Conservation (phyloP, 495 filamentous ascomycete species). For the Aspergillus sclerotioniger region DNA sequence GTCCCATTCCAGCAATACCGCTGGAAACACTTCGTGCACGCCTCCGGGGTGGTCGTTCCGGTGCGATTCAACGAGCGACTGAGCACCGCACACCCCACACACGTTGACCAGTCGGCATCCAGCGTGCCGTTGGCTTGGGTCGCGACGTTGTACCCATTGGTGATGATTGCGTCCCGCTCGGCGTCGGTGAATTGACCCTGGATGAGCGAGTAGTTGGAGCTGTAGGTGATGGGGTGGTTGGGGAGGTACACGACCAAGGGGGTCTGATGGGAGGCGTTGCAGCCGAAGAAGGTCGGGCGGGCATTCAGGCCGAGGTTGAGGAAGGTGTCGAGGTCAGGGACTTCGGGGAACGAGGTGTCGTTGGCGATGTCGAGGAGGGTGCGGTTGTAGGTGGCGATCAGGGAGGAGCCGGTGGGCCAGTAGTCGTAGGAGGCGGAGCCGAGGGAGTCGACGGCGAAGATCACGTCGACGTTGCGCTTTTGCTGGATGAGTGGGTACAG, state of each 20-base stretch:
- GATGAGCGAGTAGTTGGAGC: conserved; percentile 63
- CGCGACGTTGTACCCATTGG: conserved; percentile 72
- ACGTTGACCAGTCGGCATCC: conserved; percentile 65
- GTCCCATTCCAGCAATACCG: conserved; percentile 83
- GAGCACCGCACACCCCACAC: conserved; percentile 41
- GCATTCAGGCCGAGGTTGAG: conserved; percentile 74
- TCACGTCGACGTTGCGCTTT: conserved; percentile 67
- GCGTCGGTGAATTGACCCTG: conserved; percentile 51
- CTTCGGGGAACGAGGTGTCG: conserved; percentile 69
- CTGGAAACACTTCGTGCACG: conserved; percentile 66
- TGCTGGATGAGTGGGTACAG: conserved; percentile 75
- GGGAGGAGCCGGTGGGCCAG: conserved; percentile 75
- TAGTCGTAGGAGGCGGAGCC: conserved; percentile 58
- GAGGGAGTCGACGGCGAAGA: conserved; percentile 78
- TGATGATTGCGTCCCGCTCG: conserved; percentile 66
- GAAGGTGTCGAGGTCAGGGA: conserved; percentile 76
- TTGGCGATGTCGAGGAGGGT: conserved; percentile 56
- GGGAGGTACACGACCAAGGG: conserved; percentile 79
- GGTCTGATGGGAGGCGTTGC: conserved; percentile 56
- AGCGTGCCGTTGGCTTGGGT: conserved; percentile 71
- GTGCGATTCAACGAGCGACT: conserved; percentile 37
- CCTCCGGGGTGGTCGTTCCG: conserved; percentile 51
- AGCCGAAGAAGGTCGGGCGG: conserved; percentile 82
- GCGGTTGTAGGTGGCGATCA: conserved; percentile 73
- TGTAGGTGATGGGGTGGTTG: conserved; percentile 68